Evolutionary conservation across 2,329 filamentous ascomycete genomes (phyloP).

Genomic region (Epichloe gansuensis): DNA sequence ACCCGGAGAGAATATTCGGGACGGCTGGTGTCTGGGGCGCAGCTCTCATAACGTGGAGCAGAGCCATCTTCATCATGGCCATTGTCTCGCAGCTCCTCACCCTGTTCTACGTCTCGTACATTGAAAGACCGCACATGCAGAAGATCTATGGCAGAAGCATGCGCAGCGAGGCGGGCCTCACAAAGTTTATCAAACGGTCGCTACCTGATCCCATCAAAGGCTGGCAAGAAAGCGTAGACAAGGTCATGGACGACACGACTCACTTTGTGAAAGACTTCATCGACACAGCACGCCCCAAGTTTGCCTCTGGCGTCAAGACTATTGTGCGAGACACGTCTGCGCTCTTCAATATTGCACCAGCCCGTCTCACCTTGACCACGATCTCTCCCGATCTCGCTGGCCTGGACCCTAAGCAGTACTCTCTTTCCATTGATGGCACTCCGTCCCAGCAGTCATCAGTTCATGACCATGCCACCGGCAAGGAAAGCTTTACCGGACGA

Average conservation of each 20-base stretch:
- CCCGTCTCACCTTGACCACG: slow-evolving; percentile 69
- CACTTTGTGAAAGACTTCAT: slow-evolving; percentile 87
- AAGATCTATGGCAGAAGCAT: slow-evolving; percentile 84
- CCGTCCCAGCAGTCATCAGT: slow-evolving; percentile 34
- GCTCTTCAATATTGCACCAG: slow-evolving; percentile 80
- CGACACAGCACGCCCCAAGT: slow-evolving; percentile 70
- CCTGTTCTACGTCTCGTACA: slow-evolving; percentile 77
- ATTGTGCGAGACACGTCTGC: slow-evolving; percentile 80
- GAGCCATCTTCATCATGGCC: slow-evolving; percentile 74
- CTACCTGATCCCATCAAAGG: slow-evolving; percentile 72
- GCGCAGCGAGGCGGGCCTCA: slow-evolving; percentile 76
- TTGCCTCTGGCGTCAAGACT: slow-evolving; percentile 73
- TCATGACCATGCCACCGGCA: slow-evolving; percentile 51
- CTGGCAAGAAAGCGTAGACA: slow-evolving; percentile 78
- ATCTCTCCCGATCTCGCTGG: slow-evolving; percentile 70
- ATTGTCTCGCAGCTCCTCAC: slow-evolving; percentile 75
- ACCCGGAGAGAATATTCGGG: slow-evolving; percentile 87
- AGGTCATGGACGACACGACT: slow-evolving; percentile 70
- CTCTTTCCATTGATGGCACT: slow-evolving; percentile 58
- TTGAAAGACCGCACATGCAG: slow-evolving; percentile 96
- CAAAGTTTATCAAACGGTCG: slow-evolving; percentile 79
- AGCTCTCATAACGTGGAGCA: slow-evolving; percentile 84
- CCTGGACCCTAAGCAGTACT: slow-evolving; percentile 68
- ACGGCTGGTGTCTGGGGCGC: slow-evolving; percentile 93
- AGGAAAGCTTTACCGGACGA: slow-evolving; percentile 59